Conservation (phyloP, 1,139 yeast genomes). For the Blastobotrys aristatus region DNA sequence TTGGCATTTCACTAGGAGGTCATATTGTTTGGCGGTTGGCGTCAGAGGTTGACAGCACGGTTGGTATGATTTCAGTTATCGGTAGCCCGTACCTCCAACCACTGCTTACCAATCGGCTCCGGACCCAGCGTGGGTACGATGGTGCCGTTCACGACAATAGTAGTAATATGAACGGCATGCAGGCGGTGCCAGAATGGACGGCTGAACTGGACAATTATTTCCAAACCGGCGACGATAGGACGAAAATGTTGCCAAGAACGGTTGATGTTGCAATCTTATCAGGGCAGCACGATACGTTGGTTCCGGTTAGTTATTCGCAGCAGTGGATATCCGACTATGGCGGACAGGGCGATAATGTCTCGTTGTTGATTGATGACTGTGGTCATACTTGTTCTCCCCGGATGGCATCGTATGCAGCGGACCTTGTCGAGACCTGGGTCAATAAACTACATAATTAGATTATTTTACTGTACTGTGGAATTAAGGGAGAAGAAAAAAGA, state of each 20-base stretch:
- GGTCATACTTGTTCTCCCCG: conserved; percentile 7
- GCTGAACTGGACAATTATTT: background rate
- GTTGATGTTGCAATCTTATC: conserved; percentile 1
- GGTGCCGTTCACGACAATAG: background rate
- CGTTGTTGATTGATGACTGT: conserved; percentile 4
- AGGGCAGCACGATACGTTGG: conserved; percentile 8
- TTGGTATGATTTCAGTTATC: conserved; percentile 44
- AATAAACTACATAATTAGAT: no score
- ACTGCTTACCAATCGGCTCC: conserved; percentile 3
- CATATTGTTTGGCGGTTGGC: conserved; percentile 46
- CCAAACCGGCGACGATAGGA: background rate
- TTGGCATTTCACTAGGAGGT: conserved; percentile 61
- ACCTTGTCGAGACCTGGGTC: conserved; percentile 1
- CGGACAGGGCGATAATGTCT: background rate
- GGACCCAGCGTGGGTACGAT: background rate
- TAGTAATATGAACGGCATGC: no score
- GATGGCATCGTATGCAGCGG: conserved; percentile 4
- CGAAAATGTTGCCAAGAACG: background rate
- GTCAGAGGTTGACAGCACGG: conserved; percentile 35
- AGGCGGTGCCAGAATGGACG: conserved; percentile 2
- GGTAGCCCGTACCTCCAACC: conserved; percentile 40
- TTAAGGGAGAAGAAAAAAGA: background rate
- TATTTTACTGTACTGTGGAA: no score
- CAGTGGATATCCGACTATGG: conserved; percentile 3
- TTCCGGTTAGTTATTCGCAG: conserved; percentile 1